Evolutionary conservation across 1,284 basidiomycete species (phyloP).

Genomic region (Tilletia setariae): DNA sequence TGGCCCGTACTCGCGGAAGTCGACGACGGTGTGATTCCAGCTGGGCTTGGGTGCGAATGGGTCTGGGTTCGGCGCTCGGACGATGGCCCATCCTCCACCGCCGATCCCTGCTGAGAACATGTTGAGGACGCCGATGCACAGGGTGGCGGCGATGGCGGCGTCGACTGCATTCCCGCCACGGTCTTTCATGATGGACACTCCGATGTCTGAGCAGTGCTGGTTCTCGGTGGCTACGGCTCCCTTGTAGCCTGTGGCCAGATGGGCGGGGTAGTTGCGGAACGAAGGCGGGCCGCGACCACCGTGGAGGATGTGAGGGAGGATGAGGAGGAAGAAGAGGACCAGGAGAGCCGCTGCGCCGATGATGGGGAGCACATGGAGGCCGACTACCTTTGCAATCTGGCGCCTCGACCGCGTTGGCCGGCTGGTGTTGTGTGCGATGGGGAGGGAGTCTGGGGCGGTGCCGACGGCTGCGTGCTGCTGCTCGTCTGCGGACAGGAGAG

Average conservation of each 20-base stretch:
- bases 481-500: conserved; percentile 8
- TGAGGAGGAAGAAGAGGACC: conserved; percentile 11
- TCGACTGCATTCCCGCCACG: conserved; percentile 56
- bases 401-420: background rate
- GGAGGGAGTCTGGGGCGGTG: background rate
- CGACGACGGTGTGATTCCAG: conserved; percentile 53
- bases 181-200: conserved; percentile 51
- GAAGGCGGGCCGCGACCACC: background rate
- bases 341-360: background rate
- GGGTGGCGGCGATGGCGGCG: conserved; percentile 51
- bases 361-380: background rate
- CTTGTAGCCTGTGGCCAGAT: conserved; percentile 25
- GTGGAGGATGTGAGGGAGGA: background rate
- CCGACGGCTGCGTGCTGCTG: conserved; percentile 6
- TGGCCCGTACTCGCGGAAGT: conserved; percentile 57
- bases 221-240: conserved; percentile 51
- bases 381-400: background rate
- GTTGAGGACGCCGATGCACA: conserved; percentile 56
- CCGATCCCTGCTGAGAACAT: conserved; percentile 57
- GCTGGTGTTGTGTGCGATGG: background rate
- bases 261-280: background rate
- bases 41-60: conserved; percentile 20
- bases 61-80: conserved; percentile 59
- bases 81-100: conserved; percentile 50
- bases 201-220: conserved; percentile 56